phyloP scores from a whole-genome alignment of 2,329 filamentous ascomycete genomes.

The Paramyrothecium roridum region DNA sequence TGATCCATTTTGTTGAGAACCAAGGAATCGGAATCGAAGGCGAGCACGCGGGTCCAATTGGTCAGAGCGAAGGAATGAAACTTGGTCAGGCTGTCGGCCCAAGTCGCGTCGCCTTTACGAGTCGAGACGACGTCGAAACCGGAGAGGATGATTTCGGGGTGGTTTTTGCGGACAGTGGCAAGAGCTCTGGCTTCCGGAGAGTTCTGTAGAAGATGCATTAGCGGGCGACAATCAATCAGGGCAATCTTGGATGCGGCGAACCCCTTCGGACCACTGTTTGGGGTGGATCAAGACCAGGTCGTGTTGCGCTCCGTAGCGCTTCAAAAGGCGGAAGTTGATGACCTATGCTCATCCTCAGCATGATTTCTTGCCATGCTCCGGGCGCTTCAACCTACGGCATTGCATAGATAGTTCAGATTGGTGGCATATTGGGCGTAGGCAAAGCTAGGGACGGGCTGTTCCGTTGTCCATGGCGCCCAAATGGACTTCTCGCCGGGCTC shows the following conservation, averaged over 20 bases:
- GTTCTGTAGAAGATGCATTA: neutral
- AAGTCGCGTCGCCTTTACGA: slow-evolving; percentile 8
- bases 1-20: slow-evolving; percentile 8
- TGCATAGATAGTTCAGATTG: slow-evolving; percentile 3
- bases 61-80: slow-evolving; percentile 7
- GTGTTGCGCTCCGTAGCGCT: neutral
- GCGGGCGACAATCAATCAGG: too few relatives aligned
- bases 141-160: slow-evolving; percentile 4
- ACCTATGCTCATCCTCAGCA: neutral
- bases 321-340: slow-evolving; percentile 2
- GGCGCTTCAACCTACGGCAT: slow-evolving; percentile 3
- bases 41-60: slow-evolving; percentile 7
- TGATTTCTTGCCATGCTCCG: too few relatives aligned
- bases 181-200: slow-evolving; percentile 1
- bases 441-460: neutral
- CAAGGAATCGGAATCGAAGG: slow-evolving; percentile 8
- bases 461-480: slow-evolving; percentile 3
- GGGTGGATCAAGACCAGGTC: slow-evolving; percentile 1
- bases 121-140: slow-evolving; percentile 6
- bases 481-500: too few relatives aligned
- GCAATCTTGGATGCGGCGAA: too few relatives aligned
- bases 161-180: neutral
- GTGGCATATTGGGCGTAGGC: slow-evolving; percentile 6
- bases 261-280: neutral
- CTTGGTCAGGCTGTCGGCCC: slow-evolving; percentile 8